Evolutionary conservation across 2,329 filamentous ascomycete species (phyloP).

Genomic region (Didymella pinodella): DNA sequence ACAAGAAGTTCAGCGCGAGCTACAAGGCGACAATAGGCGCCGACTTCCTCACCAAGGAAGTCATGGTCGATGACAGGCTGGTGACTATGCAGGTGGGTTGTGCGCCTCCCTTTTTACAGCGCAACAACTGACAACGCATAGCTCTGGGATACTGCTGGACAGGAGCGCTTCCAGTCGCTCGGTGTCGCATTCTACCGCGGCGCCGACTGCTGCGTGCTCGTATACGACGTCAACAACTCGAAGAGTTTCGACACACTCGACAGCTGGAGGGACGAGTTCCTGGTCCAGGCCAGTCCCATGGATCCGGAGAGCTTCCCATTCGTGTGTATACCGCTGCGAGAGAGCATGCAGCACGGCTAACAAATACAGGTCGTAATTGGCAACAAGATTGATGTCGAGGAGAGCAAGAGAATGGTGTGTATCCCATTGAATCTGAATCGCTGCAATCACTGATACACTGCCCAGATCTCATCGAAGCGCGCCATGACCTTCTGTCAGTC

Average conservation of each 20-base stretch:
- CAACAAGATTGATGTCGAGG: conserved; percentile 99
- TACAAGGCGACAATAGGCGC: conserved; percentile 99
- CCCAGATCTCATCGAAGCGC: conserved; percentile 88
- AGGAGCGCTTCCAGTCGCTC: conserved; percentile 96
- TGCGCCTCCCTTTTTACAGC: conserved; percentile 12
- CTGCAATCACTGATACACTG: conserved; percentile 22
- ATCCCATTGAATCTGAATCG: too few species aligned
- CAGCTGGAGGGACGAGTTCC: conserved; percentile 97
- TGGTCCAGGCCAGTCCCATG: conserved; percentile 95
- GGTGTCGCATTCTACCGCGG: conserved; percentile 97
- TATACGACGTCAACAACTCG: conserved; percentile 98
- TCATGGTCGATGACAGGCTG: conserved; percentile 93
- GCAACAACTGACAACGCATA: conserved; percentile 52
- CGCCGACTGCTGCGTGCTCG: conserved; percentile 96
- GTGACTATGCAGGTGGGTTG: conserved; percentile 93
- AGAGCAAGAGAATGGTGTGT: conserved; percentile 88
- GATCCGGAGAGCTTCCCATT: conserved; percentile 98
- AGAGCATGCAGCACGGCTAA: conserved; percentile 21
- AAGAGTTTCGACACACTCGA: conserved; percentile 99
- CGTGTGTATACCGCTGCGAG: conserved; percentile 59
- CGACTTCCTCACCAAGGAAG: conserved; percentile 98
- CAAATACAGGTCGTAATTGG: conserved; percentile 82
- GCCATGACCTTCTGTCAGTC: conserved; percentile 98
- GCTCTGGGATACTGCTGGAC: conserved; percentile 98
- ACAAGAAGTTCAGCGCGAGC: conserved; percentile 99